Percentiles rank a stretch among this genome's conserved stretches.
These are phyloP conservation scores for Porcisia hertigi DNA, from an alignment of 208 protist genomes.

Conservation along the genomic window DNA sequence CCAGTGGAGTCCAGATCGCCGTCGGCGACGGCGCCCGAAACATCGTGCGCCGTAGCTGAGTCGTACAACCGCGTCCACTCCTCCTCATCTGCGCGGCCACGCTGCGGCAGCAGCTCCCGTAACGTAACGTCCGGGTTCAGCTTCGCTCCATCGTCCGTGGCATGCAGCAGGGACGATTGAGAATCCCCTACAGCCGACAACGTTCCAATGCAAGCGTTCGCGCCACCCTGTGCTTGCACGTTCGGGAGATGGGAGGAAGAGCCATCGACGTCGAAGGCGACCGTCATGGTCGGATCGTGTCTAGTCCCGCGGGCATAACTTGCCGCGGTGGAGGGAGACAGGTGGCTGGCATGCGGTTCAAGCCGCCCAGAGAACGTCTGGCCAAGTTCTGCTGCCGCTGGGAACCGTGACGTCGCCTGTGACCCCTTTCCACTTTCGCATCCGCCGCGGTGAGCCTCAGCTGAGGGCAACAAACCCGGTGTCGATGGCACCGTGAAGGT, in stretches of 20 bases:
- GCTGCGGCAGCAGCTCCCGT: slow-evolving; percentile 20
- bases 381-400: background rate
- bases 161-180: slow-evolving; percentile 6
- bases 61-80: slow-evolving; percentile 31
- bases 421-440: background rate
- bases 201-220: background rate
- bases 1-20: slow-evolving; percentile 15
- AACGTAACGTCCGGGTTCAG: slow-evolving; percentile 19
- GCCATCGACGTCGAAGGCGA: slow-evolving; percentile 9
- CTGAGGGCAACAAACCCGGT: slow-evolving; percentile 17
- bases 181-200: background rate
- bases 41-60: slow-evolving; percentile 8
- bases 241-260: background rate
- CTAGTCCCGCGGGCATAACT: background rate
- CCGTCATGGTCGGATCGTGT: slow-evolving; percentile 13
- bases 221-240: background rate
- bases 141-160: slow-evolving; percentile 14
- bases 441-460: background rate
- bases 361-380: background rate
- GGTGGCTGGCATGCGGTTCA: background rate
- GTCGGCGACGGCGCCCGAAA: background rate
- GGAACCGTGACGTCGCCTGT: background rate
- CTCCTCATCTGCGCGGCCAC: background rate
- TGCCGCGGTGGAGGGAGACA: background rate
- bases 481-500: slow-evolving; percentile 25